A percentile compares a stretch with the other conserved stretches of the same genome.
These are phyloP conservation scores for Fusarium sp. DNA, from an alignment of 2,329 filamentous ascomycete species.

Conservation along the genomic window DNA sequence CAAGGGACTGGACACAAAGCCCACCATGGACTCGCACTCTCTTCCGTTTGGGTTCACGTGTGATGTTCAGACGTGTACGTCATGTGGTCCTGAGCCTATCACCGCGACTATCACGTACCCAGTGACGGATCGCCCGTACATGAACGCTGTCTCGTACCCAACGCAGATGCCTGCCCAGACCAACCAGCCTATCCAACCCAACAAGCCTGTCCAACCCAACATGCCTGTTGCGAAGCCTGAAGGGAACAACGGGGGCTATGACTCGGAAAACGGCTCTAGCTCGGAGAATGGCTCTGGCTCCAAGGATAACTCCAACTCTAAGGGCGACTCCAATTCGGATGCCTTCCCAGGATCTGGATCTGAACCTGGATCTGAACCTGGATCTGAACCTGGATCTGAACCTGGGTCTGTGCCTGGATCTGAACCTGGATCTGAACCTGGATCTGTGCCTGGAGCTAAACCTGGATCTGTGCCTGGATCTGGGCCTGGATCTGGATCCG, in stretches of 20 bases:
- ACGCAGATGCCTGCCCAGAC: conserved; percentile 2
- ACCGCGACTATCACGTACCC: conserved; percentile 37
- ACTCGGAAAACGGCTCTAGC: not conserved
- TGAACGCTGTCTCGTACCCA: conserved; percentile 48
- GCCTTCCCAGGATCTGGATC: not conserved
- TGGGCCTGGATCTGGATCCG: no score
- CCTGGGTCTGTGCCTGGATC: no score
- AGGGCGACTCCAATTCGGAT: not conserved
- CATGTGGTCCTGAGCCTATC: conserved; percentile 27
- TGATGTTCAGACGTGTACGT: conserved; percentile 33
- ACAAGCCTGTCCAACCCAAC: not conserved
- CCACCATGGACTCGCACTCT: conserved; percentile 8
- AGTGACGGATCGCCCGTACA: conserved; percentile 50
- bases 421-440: no score
- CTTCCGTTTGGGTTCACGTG: conserved; percentile 33
- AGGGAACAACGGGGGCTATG: not conserved
- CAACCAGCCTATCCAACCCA: no score
- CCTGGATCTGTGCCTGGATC: no score
- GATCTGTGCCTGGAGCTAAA: no score
- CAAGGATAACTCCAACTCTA: not conserved
- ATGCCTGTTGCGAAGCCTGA: not conserved
- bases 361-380: no score
- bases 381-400: no score
- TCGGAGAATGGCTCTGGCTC: no score
- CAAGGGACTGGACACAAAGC: conserved; percentile 26